Evolutionary conservation across 1,284 basidiomycete genomes (phyloP), one percentile per base, ranked within the genome.

Genomic region (Caloboletus firmus): DNA sequence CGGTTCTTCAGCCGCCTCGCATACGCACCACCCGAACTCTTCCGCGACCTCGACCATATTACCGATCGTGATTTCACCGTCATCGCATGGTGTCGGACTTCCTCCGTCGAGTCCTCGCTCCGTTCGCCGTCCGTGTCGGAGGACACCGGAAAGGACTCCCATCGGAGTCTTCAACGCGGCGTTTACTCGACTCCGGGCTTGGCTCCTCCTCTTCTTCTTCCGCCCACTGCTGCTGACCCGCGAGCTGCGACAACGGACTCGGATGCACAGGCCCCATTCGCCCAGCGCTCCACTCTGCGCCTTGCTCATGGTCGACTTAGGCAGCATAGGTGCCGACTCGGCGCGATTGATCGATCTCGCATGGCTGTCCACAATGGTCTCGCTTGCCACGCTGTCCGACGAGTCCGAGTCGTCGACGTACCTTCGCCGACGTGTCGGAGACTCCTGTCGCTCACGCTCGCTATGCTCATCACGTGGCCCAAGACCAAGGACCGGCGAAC

Each of bases 321-420:
- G 43, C 11, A 37, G 32, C 20, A 26, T 15, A 26, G 47, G 34
- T 22, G 12, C 36, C 18, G 40, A 17, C 28, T 55, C 62, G 36
- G 41, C 8, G 8, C n/a, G n/a, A n/a, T n/a, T 48, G 55, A 3
- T 70, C 67, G 13, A 49, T 40, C 54, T 71, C 69, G 11, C 42
- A n/a, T 68, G 60, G 18, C 57, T 69, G 11, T 71, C 73, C 4
- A 64, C 70, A 1, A 68, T 68, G 35, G 64, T 62, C 39, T 63
- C 60, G 50, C 71, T 71, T 59, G 66, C 71, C 7, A 55, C 73
- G 20, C 72, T 74, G 0, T 74, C 77, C 18, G 75, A 78, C 2
- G 84, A 86, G 69, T 89, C 87, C 0, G 86, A 89, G 63, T 89
- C 87, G 57, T 87, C 84, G 11, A 91, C 3, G 85, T 85, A 22